Conservation (phyloP, 2,329 filamentous ascomycete species). For the Chaetomiaceae sp. region DNA sequence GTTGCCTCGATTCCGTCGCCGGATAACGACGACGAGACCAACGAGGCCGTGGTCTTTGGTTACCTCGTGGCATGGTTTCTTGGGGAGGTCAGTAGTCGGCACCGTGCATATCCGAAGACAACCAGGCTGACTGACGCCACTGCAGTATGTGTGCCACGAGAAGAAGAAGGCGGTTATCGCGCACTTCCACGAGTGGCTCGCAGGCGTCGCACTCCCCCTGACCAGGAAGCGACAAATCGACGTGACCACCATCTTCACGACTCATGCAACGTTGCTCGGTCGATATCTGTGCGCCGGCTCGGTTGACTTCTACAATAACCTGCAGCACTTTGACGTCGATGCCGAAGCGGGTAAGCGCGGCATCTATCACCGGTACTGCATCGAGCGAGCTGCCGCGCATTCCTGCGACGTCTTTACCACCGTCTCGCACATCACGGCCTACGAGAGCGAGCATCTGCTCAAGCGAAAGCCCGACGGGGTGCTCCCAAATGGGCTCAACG, state of each 20-base stretch:
- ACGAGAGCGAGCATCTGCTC: slow-evolving; percentile 93
- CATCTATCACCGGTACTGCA: slow-evolving; percentile 98
- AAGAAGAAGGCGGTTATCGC: slow-evolving; percentile 89
- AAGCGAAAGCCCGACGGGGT: slow-evolving; percentile 98
- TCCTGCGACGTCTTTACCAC: slow-evolving; percentile 96
- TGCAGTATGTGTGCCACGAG: slow-evolving; percentile 86
- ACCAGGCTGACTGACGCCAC: slow-evolving; percentile 20
- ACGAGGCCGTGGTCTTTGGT: slow-evolving; percentile 95
- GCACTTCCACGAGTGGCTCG: slow-evolving; percentile 98
- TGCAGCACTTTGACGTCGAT: slow-evolving; percentile 95
- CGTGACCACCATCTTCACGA: slow-evolving; percentile 97
- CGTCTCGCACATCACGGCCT: slow-evolving; percentile 96
- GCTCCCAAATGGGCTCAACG: slow-evolving; percentile 92
- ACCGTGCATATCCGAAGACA: not conserved
- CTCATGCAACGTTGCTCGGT: slow-evolving; percentile 90
- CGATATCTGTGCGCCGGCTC: slow-evolving; percentile 96
- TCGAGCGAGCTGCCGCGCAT: slow-evolving; percentile 90
- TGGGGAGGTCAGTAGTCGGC: slow-evolving; percentile 67
- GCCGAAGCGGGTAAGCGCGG: slow-evolving; percentile 95
- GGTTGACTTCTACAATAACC: slow-evolving; percentile 98
- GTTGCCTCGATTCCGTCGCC: slow-evolving; percentile 90
- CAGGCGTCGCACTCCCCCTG: slow-evolving; percentile 86
- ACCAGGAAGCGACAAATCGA: slow-evolving; percentile 94
- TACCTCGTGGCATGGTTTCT: slow-evolving; percentile 98
- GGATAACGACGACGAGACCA: slow-evolving; percentile 87